Conservation (phyloP, 805 yeast species). For the Metschnikowia reukaufii region DNA sequence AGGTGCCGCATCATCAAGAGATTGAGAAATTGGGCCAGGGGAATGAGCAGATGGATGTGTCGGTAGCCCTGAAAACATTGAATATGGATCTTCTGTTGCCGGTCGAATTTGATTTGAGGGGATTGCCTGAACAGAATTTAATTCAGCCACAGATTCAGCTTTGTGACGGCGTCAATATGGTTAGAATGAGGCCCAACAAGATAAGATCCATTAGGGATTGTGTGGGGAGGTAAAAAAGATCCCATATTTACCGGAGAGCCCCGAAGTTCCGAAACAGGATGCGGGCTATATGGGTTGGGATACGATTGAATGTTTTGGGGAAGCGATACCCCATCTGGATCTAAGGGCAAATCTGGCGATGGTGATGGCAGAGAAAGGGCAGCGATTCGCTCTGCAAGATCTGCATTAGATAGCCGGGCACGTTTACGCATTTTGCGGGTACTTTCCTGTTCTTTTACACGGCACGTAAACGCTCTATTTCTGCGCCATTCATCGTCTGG, state of each 20-base stretch:
- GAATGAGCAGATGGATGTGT: too few species aligned
- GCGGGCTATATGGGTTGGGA: background rate
- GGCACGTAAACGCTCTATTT: conserved; percentile 34
- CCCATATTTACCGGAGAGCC: background rate
- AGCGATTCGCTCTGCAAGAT: background rate
- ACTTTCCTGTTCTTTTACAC: conserved; percentile 42
- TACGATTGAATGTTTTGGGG: background rate
- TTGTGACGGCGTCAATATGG: too few species aligned
- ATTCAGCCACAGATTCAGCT: too few species aligned
- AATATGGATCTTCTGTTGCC: background rate
- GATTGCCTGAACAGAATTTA: background rate
- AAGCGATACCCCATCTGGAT: background rate
- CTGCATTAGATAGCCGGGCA: background rate
- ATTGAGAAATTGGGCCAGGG: background rate
- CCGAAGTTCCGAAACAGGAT: background rate
- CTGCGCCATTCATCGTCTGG: conserved; percentile 41
- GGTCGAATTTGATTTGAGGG: background rate
- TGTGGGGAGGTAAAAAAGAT: background rate
- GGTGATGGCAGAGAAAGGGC: conserved; percentile 4
- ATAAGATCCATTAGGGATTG: too few species aligned
- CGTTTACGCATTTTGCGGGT: conserved; percentile 44
- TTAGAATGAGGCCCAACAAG: too few species aligned
- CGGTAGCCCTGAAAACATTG: too few species aligned
- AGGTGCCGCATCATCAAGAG: conserved; percentile 2
- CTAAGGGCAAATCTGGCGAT: conserved; percentile 7